Percentiles rank a stretch among this genome's conserved stretches.
phyloP scores from a whole-genome alignment of 108 stramenopile species.

The Cyclotella baltica region DNA sequence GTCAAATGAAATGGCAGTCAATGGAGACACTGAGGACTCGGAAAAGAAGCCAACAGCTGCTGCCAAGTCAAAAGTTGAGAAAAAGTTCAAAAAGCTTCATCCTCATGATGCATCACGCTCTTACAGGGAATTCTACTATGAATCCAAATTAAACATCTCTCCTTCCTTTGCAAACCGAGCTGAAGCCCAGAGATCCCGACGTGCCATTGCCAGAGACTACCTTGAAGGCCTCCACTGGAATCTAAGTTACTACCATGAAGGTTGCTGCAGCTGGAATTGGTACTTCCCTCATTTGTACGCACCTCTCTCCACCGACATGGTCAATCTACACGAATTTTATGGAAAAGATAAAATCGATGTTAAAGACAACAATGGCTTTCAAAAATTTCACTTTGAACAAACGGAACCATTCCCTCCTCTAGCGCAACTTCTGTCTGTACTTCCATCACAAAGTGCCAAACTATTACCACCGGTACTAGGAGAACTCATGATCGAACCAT shows the following conservation, averaged over 20 bases:
- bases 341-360: slow-evolving; percentile 58
- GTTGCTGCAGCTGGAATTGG: slow-evolving; percentile 97
- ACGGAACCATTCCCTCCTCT: slow-evolving; percentile 91
- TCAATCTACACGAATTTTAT: slow-evolving; percentile 84
- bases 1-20: background rate
- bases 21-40: slow-evolving; percentile 10
- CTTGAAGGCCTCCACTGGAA: slow-evolving; percentile 96
- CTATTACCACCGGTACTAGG: slow-evolving; percentile 90
- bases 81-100: slow-evolving; percentile 70
- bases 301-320: slow-evolving; percentile 94
- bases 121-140: slow-evolving; percentile 95
- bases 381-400: slow-evolving; percentile 66
- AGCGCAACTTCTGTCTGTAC: slow-evolving; percentile 95
- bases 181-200: slow-evolving; percentile 72
- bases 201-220: slow-evolving; percentile 85
- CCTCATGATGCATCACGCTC: slow-evolving; percentile 76
- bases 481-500: slow-evolving; percentile 90
- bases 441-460: slow-evolving; percentile 91
- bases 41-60: slow-evolving; percentile 54
- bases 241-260: slow-evolving; percentile 96
- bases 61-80: slow-evolving; percentile 48
- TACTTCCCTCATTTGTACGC: slow-evolving; percentile 97
- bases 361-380: slow-evolving; percentile 73
- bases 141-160: slow-evolving; percentile 86
- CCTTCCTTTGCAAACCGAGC: slow-evolving; percentile 37